Evolutionary conservation across 192 early-diverging fungal species (phyloP).

Genomic region (Linnemannia zychae): DNA sequence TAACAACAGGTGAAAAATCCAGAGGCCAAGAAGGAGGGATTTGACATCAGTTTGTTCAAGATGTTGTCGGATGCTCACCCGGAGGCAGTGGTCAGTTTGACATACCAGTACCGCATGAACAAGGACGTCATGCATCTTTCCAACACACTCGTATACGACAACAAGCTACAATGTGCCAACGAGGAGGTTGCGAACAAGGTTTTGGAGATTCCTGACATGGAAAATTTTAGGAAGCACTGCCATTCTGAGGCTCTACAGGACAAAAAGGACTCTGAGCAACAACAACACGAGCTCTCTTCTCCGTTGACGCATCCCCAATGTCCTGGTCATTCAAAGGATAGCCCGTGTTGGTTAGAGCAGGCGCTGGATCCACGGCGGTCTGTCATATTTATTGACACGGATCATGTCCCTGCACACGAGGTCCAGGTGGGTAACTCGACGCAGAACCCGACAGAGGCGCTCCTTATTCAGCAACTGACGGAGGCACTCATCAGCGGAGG

Average conservation of each 20-base stretch:
- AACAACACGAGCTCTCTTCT: background rate
- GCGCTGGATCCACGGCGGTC: slow-evolving; percentile 73
- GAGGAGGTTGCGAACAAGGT: slow-evolving; percentile 69
- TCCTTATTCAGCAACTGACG: slow-evolving; percentile 65
- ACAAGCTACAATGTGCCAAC: slow-evolving; percentile 82
- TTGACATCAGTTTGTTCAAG: slow-evolving; percentile 83
- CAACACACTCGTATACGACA: slow-evolving; percentile 87
- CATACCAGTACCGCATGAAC: slow-evolving; percentile 96
- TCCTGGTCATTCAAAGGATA: slow-evolving; percentile 4
- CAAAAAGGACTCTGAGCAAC: background rate
- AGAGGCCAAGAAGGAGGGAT: slow-evolving; percentile 67
- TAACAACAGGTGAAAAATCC: slow-evolving; percentile 64
- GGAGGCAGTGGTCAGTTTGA: slow-evolving; percentile 76
- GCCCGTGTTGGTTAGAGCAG: slow-evolving; percentile 74
- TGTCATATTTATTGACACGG: slow-evolving; percentile 89
- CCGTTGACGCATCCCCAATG: background rate
- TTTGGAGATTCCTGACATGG: slow-evolving; percentile 60
- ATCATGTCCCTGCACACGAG: slow-evolving; percentile 76
- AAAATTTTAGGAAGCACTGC: slow-evolving; percentile 30
- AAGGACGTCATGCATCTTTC: slow-evolving; percentile 88
- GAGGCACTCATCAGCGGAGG: slow-evolving; percentile 75
- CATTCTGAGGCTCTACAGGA: background rate
- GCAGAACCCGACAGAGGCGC: slow-evolving; percentile 82
- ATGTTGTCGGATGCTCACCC: slow-evolving; percentile 87
- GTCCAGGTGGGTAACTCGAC: slow-evolving; percentile 63